Evolutionary conservation across 1,284 basidiomycete genomes (phyloP), one percentile per base, ranked within the genome.

Genomic region (Melampsora occidentalis): DNA sequence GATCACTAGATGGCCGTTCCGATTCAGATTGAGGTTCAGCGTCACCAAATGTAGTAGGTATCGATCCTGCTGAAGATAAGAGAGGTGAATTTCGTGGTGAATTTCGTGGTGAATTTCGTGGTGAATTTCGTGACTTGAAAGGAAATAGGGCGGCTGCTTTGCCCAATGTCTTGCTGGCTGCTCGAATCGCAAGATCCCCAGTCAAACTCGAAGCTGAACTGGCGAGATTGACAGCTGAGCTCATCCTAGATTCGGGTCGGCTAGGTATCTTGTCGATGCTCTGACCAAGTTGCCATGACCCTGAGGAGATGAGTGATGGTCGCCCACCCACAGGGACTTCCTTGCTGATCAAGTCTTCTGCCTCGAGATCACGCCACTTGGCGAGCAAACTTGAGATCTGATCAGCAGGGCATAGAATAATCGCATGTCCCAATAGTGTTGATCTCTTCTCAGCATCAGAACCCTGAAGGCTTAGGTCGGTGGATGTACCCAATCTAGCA

Each of bases 321-420:
- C 22, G n/a, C 10, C 12, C 35, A 6, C 9, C 22, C 2, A n/a
- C 31, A 20, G 65, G 2, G 22, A 22, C 42, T 42, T 25, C 18
- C 42, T 35, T 46, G 18, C 28, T 42, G 22, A 42, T 35, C 39
- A 48, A 22, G 25, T 76, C 67, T 28, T 42, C 22, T 4, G 12
- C 80, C 25, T 81, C 81, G 18, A 84, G 79, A 61, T 77, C 86
- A 62, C 88, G 87, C 91, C 93, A 97, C 1, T 88, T 86, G 0
- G 84, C 82, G 22, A 97, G 86, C 33, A 96, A 85, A 77, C 91
- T 89, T 28, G 89, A 85, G 10, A 95, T 86, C 78, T 88, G 87
- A 67, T 92, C 91, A 0, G 90, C 82, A 1, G 94, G 93, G 81
- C 93, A 95, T n/a, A 96, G 86, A 80, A 93, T 90, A 39, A 97